phyloP scores from a whole-genome alignment of 2,329 filamentous ascomycete species.

The Apiospora malaysiana region DNA sequence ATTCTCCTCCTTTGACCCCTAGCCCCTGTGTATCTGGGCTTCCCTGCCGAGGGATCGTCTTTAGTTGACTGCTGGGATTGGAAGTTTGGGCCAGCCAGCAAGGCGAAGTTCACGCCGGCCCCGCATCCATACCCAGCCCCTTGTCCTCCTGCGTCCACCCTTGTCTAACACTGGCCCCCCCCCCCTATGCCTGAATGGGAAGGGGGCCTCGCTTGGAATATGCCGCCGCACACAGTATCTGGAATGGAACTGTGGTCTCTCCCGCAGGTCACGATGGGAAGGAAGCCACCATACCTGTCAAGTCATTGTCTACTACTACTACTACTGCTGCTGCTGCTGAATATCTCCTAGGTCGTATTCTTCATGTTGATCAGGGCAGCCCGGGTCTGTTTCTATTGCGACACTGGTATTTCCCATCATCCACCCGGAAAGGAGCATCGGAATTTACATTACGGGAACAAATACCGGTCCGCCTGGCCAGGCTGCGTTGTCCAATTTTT shows the following conservation, averaged over 20 bases:
- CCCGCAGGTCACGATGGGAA: slow-evolving; percentile 7
- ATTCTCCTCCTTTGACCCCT: slow-evolving; percentile 6
- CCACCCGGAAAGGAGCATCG: slow-evolving; percentile 23
- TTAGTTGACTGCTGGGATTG: background rate
- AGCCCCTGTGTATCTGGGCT: slow-evolving; percentile 6
- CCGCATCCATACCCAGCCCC: slow-evolving; percentile 1
- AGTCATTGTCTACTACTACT: background rate
- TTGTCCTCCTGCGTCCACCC: background rate
- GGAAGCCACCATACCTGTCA: background rate
- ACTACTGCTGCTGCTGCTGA: background rate
- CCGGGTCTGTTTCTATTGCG: background rate
- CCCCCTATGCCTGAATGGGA: slow-evolving; percentile 7
- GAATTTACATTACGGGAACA: slow-evolving; percentile 24
- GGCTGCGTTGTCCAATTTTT: slow-evolving; percentile 10
- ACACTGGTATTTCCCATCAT: slow-evolving; percentile 18
- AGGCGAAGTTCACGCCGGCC: slow-evolving; percentile 7
- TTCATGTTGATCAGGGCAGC: slow-evolving; percentile 1
- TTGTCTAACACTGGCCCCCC: background rate
- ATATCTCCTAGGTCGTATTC: slow-evolving; percentile 6
- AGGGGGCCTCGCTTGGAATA: slow-evolving; percentile 13
- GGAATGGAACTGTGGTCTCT: background rate
- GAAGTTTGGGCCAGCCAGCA: slow-evolving; percentile 2
- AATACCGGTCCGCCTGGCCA: slow-evolving; percentile 16
- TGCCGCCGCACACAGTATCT: slow-evolving; percentile 14
- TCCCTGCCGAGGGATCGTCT: background rate